phyloP scores from a whole-genome alignment of 2,329 filamentous ascomycete species.

The Fusarium subtropicale region DNA sequence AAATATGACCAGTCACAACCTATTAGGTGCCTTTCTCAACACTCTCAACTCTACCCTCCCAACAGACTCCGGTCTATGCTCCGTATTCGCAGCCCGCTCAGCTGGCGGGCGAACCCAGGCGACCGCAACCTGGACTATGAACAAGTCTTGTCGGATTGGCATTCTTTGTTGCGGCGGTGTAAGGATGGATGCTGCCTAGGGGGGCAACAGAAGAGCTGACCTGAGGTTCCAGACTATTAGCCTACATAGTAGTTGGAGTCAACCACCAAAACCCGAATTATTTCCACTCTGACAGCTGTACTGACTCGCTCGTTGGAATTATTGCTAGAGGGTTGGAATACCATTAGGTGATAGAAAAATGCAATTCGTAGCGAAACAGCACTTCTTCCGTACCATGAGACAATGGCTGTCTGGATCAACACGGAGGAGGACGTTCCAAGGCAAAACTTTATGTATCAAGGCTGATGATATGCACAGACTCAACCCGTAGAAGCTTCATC shows the following conservation, averaged over 20 bases:
- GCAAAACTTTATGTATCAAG: background rate
- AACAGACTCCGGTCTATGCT: conserved; percentile 5
- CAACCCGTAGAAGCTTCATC: background rate
- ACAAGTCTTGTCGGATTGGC: conserved; percentile 6
- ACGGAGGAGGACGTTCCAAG: background rate
- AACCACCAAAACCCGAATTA: conserved; percentile 40
- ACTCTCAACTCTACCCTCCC: background rate
- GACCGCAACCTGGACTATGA: conserved; percentile 1
- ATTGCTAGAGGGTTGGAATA: background rate
- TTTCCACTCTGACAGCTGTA: conserved; percentile 36
- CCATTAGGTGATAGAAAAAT: background rate
- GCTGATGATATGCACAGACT: background rate
- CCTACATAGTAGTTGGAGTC: background rate
- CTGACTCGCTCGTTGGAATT: background rate
- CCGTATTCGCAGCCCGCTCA: background rate
- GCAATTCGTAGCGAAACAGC: background rate
- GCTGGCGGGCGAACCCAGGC: conserved; percentile 27
- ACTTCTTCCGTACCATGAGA: background rate
- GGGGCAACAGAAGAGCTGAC: background rate
- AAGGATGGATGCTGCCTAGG: conserved; percentile 9
- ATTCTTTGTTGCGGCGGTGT: conserved; percentile 22
- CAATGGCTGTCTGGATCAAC: background rate
- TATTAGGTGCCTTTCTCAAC: background rate
- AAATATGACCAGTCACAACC: conserved; percentile 43
- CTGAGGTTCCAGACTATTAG: background rate